Conservation (phyloP, 2,329 filamentous ascomycete genomes). For the Didymella segeticola region DNA sequence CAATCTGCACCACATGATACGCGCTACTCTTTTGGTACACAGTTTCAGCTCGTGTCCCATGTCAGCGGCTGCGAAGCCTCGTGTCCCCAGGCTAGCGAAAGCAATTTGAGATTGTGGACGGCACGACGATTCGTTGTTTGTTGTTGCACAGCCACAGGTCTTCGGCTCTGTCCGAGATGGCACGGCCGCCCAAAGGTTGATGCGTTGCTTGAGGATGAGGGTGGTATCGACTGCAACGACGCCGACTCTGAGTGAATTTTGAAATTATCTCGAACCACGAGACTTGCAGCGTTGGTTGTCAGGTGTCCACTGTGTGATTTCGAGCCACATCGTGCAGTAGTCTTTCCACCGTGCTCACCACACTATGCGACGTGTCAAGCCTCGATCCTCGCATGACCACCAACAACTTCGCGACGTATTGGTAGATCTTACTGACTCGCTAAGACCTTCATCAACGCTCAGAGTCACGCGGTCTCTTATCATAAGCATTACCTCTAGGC, state of each 20-base stretch:
- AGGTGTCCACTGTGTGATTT: background rate
- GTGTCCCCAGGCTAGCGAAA: conserved; percentile 11
- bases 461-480: no score
- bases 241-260: background rate
- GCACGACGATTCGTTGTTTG: background rate
- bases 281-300: no score
- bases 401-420: no score
- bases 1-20: conserved; percentile 16
- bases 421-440: background rate
- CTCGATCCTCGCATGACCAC: no score
- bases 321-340: background rate
- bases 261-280: background rate
- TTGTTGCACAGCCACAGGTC: conserved; percentile 20
- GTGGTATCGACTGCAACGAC: background rate
- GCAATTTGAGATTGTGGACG: conserved; percentile 4
- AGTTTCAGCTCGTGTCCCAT: conserved; percentile 29
- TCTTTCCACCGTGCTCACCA: background rate
- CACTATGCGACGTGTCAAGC: background rate
- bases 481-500: no score
- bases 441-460: no score
- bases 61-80: conserved; percentile 19
- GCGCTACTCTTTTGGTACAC: conserved; percentile 5
- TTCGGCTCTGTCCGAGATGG: conserved; percentile 5
- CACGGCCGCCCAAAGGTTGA: background rate
- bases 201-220: background rate